Evolutionary conservation across 805 yeast species (phyloP), one percentile per base, ranked within the genome.

Genomic region (Barnettozyma populi): DNA sequence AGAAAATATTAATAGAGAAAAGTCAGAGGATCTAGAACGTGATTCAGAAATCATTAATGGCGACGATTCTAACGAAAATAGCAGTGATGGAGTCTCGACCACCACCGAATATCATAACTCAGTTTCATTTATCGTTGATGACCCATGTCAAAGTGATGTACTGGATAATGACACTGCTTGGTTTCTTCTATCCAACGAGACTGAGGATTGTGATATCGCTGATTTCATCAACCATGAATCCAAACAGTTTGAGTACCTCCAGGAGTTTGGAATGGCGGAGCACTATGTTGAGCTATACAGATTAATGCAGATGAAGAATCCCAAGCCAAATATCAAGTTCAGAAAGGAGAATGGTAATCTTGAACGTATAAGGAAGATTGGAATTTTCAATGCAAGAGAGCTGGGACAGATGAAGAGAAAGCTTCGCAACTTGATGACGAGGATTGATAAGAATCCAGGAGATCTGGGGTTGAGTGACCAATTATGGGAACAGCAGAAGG

Each of bases 101-200:
- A 35, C 21, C 6, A 11, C 16, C 4, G 32, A 14, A 8, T 29
- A 29, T 29, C 16, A 29, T 2, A 11, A 13, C 13, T 11, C 32
- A 29, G 13, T 29, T 5, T 16, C 36, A 10, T 51, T 50, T 25
- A 49, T 55, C 7, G 19, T 27, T 1, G 57, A 51, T 24, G 35
- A 51, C 18, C 27, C 32, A 14, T 39, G 25, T 24, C 49, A 48
- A 5, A 52, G 48, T 11, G 16, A 13, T 7, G 9, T 48, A 3
- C 13, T 50, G 23, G 56, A 55, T 31, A 47, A 54, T 41, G 44
- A 42, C 25, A 9, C 46, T 2, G 57, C 56, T 21, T 43, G 53
- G 44, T 29, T 45, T 11, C 20, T 54, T 27, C 38, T 52, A 3
- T 43, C 50, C 31, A 25, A 42, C 20, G 58, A 52, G 34, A 44